Percentiles rank a stretch among this genome's conserved stretches.
Conservation (phyloP, 2,329 filamentous ascomycete species). For the Aspergillus texensis region DNA sequence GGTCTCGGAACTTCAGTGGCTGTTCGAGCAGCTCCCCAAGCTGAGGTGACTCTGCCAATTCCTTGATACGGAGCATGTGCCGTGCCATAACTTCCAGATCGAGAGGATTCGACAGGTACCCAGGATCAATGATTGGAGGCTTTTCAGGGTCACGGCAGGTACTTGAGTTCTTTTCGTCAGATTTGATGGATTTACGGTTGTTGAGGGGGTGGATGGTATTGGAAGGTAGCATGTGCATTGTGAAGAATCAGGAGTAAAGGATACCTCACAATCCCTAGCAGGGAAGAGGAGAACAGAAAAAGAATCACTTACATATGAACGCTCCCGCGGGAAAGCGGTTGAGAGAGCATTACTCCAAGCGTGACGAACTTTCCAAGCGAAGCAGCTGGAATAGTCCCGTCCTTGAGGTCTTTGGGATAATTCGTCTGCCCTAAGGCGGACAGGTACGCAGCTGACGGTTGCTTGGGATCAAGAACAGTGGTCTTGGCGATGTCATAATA, state of each 20-base stretch:
- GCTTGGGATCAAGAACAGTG: constrained; percentile 10
- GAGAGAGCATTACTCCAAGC: constrained; percentile 15
- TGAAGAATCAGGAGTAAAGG: too few species aligned
- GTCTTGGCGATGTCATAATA: constrained; percentile 1
- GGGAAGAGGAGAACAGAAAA: neutral
- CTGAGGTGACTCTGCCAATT: neutral
- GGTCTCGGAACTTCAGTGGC: constrained; percentile 12
- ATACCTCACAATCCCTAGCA: too few species aligned
- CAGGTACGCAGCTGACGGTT: constrained; percentile 13
- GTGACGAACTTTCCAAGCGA: constrained; percentile 12
- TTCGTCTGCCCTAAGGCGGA: constrained; percentile 13
- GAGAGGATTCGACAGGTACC: too few species aligned
- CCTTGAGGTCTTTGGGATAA: constrained; percentile 14
- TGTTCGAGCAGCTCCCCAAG: constrained; percentile 20
- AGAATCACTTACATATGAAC: constrained; percentile 10
- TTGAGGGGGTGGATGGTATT: too few species aligned
- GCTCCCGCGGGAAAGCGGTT: constrained; percentile 13
- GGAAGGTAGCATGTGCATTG: too few species aligned
- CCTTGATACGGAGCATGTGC: too few species aligned
- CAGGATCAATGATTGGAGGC: too few species aligned
- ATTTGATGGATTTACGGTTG: too few species aligned
- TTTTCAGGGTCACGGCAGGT: too few species aligned
- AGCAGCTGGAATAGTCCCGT: constrained; percentile 10
- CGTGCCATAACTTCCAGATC: too few species aligned
- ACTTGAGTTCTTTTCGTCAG: too few species aligned